Conservation (phyloP, 768 basidiomycete genomes). For the Sporobolomyces pararoseus region DNA sequence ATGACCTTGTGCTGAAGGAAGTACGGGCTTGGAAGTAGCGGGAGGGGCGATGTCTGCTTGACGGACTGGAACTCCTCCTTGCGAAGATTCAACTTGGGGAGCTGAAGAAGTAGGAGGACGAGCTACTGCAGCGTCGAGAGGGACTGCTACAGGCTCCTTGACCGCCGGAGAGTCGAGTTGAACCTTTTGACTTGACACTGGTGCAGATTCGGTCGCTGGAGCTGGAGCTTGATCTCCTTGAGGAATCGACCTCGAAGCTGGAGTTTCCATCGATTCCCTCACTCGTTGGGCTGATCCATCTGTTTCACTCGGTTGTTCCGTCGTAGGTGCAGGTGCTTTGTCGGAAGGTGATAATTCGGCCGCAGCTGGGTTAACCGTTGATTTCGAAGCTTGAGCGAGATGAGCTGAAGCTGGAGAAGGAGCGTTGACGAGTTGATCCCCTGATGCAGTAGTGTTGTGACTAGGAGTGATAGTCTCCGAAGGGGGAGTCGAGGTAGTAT, state of each 20-base stretch:
- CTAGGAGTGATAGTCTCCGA: not conserved
- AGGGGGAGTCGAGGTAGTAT: slow-evolving; percentile 10
- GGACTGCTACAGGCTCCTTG: slow-evolving; percentile 3
- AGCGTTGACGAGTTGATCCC: slow-evolving; percentile 15
- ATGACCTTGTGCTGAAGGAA: slow-evolving; percentile 30
- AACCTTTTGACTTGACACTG: slow-evolving; percentile 9
- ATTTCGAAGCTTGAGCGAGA: not conserved
- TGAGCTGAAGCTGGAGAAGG: slow-evolving; percentile 4
- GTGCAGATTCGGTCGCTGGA: slow-evolving; percentile 24
- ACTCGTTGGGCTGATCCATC: slow-evolving; percentile 6
- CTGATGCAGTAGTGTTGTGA: slow-evolving; percentile 8
- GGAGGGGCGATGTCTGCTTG: slow-evolving; percentile 13
- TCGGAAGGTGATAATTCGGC: slow-evolving; percentile 10
- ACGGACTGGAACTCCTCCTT: not conserved
- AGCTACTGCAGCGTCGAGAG: slow-evolving; percentile 15
- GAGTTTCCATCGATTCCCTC: not conserved
- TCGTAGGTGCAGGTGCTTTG: slow-evolving; percentile 5
- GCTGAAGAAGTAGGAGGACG: slow-evolving; percentile 2
- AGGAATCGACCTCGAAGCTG: slow-evolving; percentile 8
- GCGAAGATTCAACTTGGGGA: not conserved
- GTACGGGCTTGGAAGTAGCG: slow-evolving; percentile 22
- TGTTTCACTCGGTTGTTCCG: not conserved
- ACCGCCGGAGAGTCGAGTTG: not conserved
- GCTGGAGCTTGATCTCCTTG: slow-evolving; percentile 22
- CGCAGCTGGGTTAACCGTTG: not conserved